phyloP scores from a whole-genome alignment of 768 basidiomycete species.

The Naematelia encephala region DNA sequence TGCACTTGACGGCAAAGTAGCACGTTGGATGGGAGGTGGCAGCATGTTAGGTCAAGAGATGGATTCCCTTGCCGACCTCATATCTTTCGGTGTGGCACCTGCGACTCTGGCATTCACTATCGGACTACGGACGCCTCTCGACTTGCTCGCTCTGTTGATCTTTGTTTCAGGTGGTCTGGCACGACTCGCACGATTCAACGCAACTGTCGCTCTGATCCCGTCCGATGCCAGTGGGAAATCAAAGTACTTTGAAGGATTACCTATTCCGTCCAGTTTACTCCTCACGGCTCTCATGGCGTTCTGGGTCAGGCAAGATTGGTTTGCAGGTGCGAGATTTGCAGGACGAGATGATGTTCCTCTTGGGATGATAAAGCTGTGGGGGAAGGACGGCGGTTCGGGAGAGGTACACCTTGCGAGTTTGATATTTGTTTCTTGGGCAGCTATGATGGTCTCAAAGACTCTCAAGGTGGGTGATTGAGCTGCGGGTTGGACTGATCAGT shows the following conservation, averaged over 20 bases:
- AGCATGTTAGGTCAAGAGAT: slow-evolving; percentile 97
- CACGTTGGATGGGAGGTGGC: slow-evolving; percentile 90
- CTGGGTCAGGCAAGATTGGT: slow-evolving; percentile 82
- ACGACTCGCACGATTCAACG: slow-evolving; percentile 95
- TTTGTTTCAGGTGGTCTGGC: slow-evolving; percentile 97
- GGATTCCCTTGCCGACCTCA: slow-evolving; percentile 93
- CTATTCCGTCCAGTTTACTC: slow-evolving; percentile 83
- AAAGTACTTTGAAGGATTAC: slow-evolving; percentile 94
- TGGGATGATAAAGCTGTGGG: slow-evolving; percentile 50
- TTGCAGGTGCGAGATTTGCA: slow-evolving; percentile 57
- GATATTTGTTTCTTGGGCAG: slow-evolving; percentile 81
- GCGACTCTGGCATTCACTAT: slow-evolving; percentile 86
- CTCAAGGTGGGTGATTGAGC: slow-evolving; percentile 61
- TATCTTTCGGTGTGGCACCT: slow-evolving; percentile 97
- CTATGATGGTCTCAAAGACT: slow-evolving; percentile 98
- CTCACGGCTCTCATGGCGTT: slow-evolving; percentile 75
- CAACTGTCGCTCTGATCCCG: slow-evolving; percentile 89
- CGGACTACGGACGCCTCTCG: slow-evolving; percentile 85
- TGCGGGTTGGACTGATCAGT: neutral
- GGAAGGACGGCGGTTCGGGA: slow-evolving; percentile 38
- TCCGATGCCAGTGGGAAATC: slow-evolving; percentile 82
- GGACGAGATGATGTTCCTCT: slow-evolving; percentile 60
- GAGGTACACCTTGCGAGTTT: slow-evolving; percentile 78
- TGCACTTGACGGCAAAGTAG: slow-evolving; percentile 95
- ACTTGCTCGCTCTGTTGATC: slow-evolving; percentile 76